phyloP scores from a whole-genome alignment of 805 yeast genomes.

The Saturnispora sanitii region DNA sequence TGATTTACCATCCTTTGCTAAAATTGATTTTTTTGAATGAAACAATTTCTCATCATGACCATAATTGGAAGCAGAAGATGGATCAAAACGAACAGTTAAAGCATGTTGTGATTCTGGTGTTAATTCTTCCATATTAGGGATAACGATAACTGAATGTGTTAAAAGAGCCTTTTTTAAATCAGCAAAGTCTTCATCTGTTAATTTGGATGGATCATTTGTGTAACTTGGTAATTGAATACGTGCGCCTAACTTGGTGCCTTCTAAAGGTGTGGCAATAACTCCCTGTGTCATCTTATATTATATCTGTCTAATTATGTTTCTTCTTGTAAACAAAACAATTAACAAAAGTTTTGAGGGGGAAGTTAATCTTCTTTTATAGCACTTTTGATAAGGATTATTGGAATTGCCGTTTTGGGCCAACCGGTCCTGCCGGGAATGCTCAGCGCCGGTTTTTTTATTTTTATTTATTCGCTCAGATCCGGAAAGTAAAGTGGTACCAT shows the following conservation, averaged over 20 bases:
- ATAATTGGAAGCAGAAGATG: constrained; percentile 55
- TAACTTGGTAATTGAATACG: constrained; percentile 52
- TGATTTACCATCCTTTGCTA: constrained; percentile 70
- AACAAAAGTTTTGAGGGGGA: neutral
- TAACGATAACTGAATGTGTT: constrained; percentile 59
- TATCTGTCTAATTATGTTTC: neutral
- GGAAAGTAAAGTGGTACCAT: neutral
- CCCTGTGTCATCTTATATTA: constrained; percentile 6
- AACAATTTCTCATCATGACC: constrained; percentile 76
- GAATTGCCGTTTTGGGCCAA: constrained; percentile 5
- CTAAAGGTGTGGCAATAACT: constrained; percentile 36
- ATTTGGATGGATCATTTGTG: constrained; percentile 62
- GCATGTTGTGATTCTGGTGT: constrained; percentile 67
- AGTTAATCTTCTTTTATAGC: neutral
- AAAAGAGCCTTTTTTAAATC: constrained; percentile 54
- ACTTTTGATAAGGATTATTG: neutral
- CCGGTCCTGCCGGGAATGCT: constrained; percentile 5
- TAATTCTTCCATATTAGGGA: constrained; percentile 61
- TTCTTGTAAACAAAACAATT: neutral
- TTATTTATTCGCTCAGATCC: too few species aligned
- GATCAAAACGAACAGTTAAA: constrained; percentile 71
- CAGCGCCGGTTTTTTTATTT: neutral
- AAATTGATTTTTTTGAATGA: constrained; percentile 54
- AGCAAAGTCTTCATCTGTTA: constrained; percentile 57
- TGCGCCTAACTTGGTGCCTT: constrained; percentile 58